A percentile compares a stretch with the other conserved stretches of the same genome.
These are phyloP conservation scores for Citrullus colocynthis DNA, from an alignment of 306 rosid genomes.

Conservation along the genomic window DNA sequence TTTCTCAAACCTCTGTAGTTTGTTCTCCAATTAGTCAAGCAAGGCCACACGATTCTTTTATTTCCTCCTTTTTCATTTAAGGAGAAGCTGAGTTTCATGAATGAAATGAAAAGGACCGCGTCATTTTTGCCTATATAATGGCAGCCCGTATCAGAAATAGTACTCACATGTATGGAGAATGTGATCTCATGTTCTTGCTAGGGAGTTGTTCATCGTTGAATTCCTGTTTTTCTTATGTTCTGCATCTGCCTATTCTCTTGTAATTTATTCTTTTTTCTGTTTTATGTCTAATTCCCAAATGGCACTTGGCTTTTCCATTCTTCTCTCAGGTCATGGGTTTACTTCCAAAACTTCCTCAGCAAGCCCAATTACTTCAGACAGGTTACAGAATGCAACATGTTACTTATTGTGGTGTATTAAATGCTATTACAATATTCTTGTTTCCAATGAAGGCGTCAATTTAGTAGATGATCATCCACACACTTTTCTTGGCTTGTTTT, in stretches of 20 bases:
- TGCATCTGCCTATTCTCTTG: background rate
- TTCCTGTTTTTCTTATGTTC: background rate
- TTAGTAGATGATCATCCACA: background rate
- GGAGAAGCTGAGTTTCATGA: background rate
- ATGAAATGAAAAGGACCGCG: background rate
- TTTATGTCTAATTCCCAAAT: background rate
- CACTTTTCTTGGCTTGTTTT: background rate
- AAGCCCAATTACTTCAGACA: constrained; percentile 92
- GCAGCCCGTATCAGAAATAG: background rate
- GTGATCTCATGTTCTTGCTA: background rate
- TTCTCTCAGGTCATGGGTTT: constrained; percentile 59
- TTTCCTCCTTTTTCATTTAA: background rate
- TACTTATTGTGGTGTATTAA: background rate
- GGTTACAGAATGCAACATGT: constrained; percentile 27
- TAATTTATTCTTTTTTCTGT: background rate
- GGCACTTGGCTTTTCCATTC: constrained; percentile 6
- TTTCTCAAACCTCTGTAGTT: background rate
- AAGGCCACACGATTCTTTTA: background rate
- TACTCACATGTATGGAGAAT: background rate
- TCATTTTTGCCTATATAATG: background rate
- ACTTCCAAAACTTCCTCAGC: constrained; percentile 75
- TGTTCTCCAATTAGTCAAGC: background rate
- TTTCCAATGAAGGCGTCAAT: background rate
- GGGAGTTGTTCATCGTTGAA: background rate
- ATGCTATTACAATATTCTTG: background rate